Evolutionary conservation across 2,329 filamentous ascomycete species (phyloP).

Genomic region (Cytospora leucostoma): DNA sequence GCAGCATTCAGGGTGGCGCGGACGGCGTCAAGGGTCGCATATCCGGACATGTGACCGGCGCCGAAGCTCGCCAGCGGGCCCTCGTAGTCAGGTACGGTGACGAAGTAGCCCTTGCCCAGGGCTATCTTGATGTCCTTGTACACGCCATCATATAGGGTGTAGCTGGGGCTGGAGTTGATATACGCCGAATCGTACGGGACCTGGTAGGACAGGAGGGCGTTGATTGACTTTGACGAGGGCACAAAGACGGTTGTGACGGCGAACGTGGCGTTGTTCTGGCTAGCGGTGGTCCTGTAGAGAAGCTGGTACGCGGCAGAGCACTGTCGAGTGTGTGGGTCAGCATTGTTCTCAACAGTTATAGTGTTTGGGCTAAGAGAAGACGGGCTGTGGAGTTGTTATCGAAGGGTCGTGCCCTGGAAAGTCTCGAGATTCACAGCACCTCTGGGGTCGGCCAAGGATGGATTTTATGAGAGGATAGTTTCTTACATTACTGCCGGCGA

Average conservation of each 20-base stretch:
- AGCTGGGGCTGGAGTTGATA: conserved; percentile 43
- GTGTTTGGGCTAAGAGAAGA: not conserved
- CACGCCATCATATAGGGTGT: conserved; percentile 33
- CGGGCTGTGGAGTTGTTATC: not conserved
- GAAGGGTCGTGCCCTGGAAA: not conserved
- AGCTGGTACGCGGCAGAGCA: conserved; percentile 36
- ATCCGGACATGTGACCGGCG: conserved; percentile 44
- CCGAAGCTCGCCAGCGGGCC: conserved; percentile 46
- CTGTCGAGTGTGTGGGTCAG: not conserved
- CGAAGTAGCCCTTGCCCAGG: conserved; percentile 46
- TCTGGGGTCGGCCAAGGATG: not conserved
- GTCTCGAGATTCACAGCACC: not conserved
- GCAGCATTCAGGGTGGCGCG: conserved; percentile 41
- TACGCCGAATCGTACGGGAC: conserved; percentile 42
- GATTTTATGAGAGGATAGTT: not conserved
- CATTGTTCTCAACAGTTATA: not conserved
- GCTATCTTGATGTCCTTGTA: conserved; percentile 38
- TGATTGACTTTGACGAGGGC: conserved; percentile 30
- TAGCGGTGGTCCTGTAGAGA: conserved; percentile 40
- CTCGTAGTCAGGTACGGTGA: conserved; percentile 49
- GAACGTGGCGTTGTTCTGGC: conserved; percentile 36
- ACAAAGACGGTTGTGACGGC: conserved; percentile 40
- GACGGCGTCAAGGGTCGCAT: conserved; percentile 46
- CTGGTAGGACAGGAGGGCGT: conserved; percentile 45
- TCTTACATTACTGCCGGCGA: conserved; percentile 4